Percentiles rank a stretch among this genome's conserved stretches.
Conservation (phyloP, 2,329 filamentous ascomycete genomes). For the Paraphoma sp. region DNA sequence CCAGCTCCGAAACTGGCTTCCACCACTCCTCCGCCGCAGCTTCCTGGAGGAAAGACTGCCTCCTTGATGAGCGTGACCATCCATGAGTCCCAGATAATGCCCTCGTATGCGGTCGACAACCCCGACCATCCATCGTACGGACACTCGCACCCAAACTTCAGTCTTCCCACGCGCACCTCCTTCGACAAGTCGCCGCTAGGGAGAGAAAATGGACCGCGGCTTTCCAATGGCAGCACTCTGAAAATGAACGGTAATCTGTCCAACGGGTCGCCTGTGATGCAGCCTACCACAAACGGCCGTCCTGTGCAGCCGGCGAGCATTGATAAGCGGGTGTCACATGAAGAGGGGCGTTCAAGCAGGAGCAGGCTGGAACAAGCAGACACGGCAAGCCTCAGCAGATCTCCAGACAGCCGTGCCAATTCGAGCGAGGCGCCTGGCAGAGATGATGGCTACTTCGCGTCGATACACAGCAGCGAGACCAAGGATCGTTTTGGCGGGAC, state of each 20-base stretch:
- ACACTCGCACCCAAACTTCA: constrained; percentile 45
- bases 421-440: constrained; percentile 37
- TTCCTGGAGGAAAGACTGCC: constrained; percentile 33
- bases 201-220: constrained; percentile 27
- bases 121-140: constrained; percentile 36
- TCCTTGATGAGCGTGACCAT: constrained; percentile 41
- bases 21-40: constrained; percentile 33
- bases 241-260: constrained; percentile 43
- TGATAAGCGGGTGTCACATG: constrained; percentile 48
- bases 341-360: constrained; percentile 26
- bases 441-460: constrained; percentile 57
- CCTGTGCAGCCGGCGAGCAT: constrained; percentile 39
- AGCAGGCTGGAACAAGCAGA: constrained; percentile 24
- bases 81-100: constrained; percentile 55
- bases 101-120: constrained; percentile 57
- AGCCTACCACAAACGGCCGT: constrained; percentile 46
- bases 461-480: constrained; percentile 42
- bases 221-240: constrained; percentile 34
- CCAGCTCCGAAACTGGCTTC: constrained; percentile 31
- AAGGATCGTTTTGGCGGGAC: constrained; percentile 41
- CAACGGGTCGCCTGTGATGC: constrained; percentile 35
- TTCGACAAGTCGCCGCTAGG: constrained; percentile 30
- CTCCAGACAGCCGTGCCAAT: constrained; percentile 30
- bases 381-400: constrained; percentile 27
- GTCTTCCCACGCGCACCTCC: constrained; percentile 33